phyloP scores from a whole-genome alignment of 257 asterid species.

The Solanum etuberosum region DNA sequence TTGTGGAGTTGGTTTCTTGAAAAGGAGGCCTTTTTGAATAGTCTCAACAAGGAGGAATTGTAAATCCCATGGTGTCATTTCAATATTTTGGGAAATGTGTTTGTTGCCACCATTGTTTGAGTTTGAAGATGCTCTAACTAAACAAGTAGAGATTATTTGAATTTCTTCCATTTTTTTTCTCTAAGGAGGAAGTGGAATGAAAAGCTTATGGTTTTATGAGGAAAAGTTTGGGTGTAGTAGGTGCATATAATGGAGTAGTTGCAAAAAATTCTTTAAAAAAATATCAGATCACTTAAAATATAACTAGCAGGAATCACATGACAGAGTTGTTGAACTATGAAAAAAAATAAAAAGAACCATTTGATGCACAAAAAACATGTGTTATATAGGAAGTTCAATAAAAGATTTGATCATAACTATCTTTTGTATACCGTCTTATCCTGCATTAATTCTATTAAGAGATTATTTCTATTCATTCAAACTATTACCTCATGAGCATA shows the following conservation, averaged over 20 bases:
- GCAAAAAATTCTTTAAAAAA: background rate
- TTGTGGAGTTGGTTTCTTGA: conserved; percentile 4
- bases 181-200: background rate
- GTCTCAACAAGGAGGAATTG: conserved; percentile 2
- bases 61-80: conserved; percentile 17
- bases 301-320: background rate
- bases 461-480: background rate
- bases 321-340: background rate
- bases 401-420: too few relatives aligned
- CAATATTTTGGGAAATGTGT: background rate
- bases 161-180: conserved; percentile 1
- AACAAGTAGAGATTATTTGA: conserved; percentile 3
- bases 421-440: background rate
- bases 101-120: background rate
- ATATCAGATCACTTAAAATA: too few relatives aligned
- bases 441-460: background rate
- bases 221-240: background rate
- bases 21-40: conserved; percentile 10
- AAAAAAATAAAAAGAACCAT: too few relatives aligned
- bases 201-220: background rate
- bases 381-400: background rate
- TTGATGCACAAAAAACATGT: background rate
- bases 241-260: background rate
- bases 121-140: background rate
- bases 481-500: background rate